A percentile compares a stretch with the other conserved stretches of the same genome.
These are phyloP conservation scores for Prunus mira DNA, from an alignment of 306 rosid genomes.

Conservation along the genomic window DNA sequence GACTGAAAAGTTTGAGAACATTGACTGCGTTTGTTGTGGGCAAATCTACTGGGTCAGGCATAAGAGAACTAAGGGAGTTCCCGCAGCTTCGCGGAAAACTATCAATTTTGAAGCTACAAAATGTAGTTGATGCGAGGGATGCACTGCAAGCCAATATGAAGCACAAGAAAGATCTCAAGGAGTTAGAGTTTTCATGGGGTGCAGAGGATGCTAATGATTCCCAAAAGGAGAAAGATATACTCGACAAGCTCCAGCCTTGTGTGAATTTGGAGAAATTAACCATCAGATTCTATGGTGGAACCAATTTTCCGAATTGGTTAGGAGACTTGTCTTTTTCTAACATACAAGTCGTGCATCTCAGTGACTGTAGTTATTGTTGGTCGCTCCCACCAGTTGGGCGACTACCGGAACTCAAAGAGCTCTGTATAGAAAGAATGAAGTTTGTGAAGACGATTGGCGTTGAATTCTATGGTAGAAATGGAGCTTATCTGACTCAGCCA, in stretches of 20 bases:
- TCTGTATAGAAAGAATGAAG: too few species aligned
- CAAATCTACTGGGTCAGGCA: not conserved
- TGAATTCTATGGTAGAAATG: too few species aligned
- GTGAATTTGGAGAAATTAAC: not conserved
- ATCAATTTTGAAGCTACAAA: slow-evolving; percentile 9
- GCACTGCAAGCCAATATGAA: slow-evolving; percentile 16
- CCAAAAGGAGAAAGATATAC: not conserved
- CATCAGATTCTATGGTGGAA: too few species aligned
- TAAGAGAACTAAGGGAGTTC: not conserved
- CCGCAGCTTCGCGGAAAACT: not conserved
- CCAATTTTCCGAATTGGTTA: too few species aligned
- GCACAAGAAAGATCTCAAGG: not conserved
- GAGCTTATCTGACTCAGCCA: too few species aligned
- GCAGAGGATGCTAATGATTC: not conserved
- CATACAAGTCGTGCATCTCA: too few species aligned
- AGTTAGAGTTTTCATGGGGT: not conserved
- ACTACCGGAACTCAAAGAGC: too few species aligned
- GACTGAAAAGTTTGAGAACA: not conserved
- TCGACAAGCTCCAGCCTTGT: slow-evolving; percentile 1
- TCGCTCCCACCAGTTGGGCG: too few species aligned
- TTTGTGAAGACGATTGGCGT: too few species aligned
- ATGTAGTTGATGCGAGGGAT: slow-evolving; percentile 6
- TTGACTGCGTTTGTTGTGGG: not conserved
- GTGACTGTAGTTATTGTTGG: too few species aligned
- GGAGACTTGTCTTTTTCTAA: too few species aligned